phyloP scores from a whole-genome alignment of 257 asterid genomes.

The Forsythia viridissima region DNA sequence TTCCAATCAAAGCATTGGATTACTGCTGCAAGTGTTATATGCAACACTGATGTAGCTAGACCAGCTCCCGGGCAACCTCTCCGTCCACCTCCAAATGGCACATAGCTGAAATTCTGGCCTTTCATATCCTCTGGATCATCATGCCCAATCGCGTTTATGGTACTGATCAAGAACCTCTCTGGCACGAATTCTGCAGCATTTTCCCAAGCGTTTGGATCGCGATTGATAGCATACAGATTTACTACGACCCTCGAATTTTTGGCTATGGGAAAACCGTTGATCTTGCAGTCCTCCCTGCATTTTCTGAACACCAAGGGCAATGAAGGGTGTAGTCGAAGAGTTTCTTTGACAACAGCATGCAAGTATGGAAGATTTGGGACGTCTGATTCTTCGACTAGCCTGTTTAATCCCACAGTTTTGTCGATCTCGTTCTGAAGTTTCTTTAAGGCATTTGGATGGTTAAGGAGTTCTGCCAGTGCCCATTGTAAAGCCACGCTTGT shows the following conservation, averaged over 20 bases:
- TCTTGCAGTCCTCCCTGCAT: slow-evolving; percentile 30
- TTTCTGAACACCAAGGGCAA: slow-evolving; percentile 25
- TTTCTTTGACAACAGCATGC: slow-evolving; percentile 26
- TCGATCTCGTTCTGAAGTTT: slow-evolving; percentile 30
- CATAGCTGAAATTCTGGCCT: slow-evolving; percentile 32
- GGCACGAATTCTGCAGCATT: slow-evolving; percentile 26
- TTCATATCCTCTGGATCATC: slow-evolving; percentile 23
- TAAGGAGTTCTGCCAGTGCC: slow-evolving; percentile 35
- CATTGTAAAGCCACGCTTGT: slow-evolving; percentile 32
- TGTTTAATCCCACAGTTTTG: slow-evolving; percentile 19
- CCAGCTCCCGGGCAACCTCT: slow-evolving; percentile 35
- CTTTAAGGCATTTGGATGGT: slow-evolving; percentile 27
- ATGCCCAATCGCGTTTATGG: slow-evolving; percentile 16
- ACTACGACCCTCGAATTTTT: slow-evolving; percentile 24
- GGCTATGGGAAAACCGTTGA: slow-evolving; percentile 25
- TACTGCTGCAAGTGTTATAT: slow-evolving; percentile 23
- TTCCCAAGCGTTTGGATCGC: slow-evolving; percentile 28
- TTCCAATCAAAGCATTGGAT: slow-evolving; percentile 40
- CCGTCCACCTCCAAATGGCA: slow-evolving; percentile 39
- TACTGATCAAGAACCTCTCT: slow-evolving; percentile 12
- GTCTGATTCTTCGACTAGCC: slow-evolving; percentile 28
- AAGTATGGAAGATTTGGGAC: slow-evolving; percentile 28
- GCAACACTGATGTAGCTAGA: slow-evolving; percentile 22
- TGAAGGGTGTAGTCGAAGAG: slow-evolving; percentile 27
- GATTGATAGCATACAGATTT: slow-evolving; percentile 26